Conservation (phyloP, 768 basidiomycete genomes). For the Pleurotus citrinopileatus region DNA sequence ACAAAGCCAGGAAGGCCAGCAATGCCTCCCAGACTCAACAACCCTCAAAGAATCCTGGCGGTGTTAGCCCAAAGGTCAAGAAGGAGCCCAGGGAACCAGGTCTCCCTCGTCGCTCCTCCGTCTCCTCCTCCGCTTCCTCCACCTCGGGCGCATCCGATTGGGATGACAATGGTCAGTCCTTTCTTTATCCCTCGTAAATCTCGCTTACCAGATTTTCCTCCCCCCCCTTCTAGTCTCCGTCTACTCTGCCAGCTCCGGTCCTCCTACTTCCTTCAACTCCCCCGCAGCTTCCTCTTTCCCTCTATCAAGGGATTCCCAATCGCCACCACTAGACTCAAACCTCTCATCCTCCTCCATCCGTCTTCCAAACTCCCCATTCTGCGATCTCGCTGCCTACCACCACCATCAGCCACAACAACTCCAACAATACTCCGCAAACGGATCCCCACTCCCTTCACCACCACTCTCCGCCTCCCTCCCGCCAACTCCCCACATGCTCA, state of each 20-base stretch:
- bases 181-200: conserved; percentile 14
- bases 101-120: conserved; percentile 56
- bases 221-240: conserved; percentile 34
- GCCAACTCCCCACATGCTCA: conserved; percentile 17
- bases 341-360: conserved; percentile 71
- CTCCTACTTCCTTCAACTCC: conserved; percentile 66
- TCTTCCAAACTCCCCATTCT: conserved; percentile 69
- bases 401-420: conserved; percentile 6
- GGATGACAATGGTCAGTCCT: conserved; percentile 71
- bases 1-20: conserved; percentile 68
- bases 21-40: conserved; percentile 20
- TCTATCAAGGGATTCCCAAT: conserved; percentile 52
- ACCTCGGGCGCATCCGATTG: conserved; percentile 69
- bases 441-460: conserved; percentile 19
- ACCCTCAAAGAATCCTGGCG: not conserved
- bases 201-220: conserved; percentile 17
- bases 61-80: conserved; percentile 51
- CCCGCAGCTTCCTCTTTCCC: conserved; percentile 59
- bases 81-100: conserved; percentile 57
- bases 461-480: conserved; percentile 18
- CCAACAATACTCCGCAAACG: conserved; percentile 7
- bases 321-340: conserved; percentile 57
- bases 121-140: conserved; percentile 60
- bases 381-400: conserved; percentile 56
- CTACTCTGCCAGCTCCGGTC: conserved; percentile 59